A percentile compares a stretch with the other conserved stretches of the same genome.
Conservation (phyloP, 108 stramenopile species). For the Skeletonema costatum region DNA sequence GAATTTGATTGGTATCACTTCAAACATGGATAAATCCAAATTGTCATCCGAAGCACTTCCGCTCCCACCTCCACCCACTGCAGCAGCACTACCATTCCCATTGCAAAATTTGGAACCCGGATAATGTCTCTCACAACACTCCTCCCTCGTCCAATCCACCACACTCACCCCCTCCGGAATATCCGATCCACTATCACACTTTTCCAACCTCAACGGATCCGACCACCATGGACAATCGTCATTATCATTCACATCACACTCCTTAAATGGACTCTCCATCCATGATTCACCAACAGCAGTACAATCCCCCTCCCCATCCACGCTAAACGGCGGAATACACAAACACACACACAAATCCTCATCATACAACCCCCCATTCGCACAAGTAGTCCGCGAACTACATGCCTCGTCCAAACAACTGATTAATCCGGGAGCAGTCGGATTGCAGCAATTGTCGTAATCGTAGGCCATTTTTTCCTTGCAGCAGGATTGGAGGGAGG, state of each 20-base stretch:
- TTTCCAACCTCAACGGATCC: neutral
- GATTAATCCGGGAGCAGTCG: neutral
- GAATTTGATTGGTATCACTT: conserved; percentile 18
- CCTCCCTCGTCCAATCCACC: neutral
- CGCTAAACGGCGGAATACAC: neutral
- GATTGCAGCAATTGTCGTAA: neutral
- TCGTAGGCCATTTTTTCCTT: neutral
- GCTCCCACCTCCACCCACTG: no score
- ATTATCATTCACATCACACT: neutral
- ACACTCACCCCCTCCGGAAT: neutral
- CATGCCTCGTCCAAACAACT: neutral
- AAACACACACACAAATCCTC: neutral
- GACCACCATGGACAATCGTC: neutral
- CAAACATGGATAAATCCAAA: neutral
- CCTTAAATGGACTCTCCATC: neutral
- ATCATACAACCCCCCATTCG: neutral
- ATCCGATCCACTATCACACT: neutral
- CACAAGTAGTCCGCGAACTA: neutral
- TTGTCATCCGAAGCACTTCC: no score
- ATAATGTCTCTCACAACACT: neutral
- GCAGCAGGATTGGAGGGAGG: neutral
- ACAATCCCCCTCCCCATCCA: neutral
- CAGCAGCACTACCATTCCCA: neutral
- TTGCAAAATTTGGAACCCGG: neutral
- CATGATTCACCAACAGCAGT: neutral